These are phyloP conservation scores for Phytopythium aichiense DNA, from an alignment of 352 stramenopile genomes.

Conservation along the genomic window DNA sequence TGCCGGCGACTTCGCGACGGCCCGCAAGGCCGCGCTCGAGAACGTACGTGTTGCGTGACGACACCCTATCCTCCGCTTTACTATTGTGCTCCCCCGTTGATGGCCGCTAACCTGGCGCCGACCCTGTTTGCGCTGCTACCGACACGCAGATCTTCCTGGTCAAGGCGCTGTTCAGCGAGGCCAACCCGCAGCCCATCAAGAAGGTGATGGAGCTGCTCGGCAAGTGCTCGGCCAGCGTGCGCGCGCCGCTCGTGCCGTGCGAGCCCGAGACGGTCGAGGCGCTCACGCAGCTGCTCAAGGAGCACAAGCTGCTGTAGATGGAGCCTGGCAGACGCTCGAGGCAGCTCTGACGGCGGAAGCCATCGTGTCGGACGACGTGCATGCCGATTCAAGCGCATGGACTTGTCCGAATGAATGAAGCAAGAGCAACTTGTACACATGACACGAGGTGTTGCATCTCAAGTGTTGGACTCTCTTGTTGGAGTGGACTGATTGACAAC, in stretches of 20 bases:
- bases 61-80: not conserved
- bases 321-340: not conserved
- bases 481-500: not conserved
- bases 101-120: constrained; percentile 60
- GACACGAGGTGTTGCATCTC: not conserved
- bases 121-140: constrained; percentile 21
- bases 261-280: constrained; percentile 58
- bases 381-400: too few relatives aligned
- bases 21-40: constrained; percentile 79
- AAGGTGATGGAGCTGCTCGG: constrained; percentile 85
- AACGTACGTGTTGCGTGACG: constrained; percentile 47
- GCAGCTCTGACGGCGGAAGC: not conserved
- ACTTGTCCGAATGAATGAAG: not conserved
- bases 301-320: constrained; percentile 70
- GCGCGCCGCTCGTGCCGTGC: constrained; percentile 72
- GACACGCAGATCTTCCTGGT: constrained; percentile 76
- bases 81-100: not conserved
- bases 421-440: not conserved
- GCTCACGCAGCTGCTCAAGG: constrained; percentile 59
- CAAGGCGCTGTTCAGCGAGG: constrained; percentile 89
- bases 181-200: constrained; percentile 91
- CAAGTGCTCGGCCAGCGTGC: constrained; percentile 76
- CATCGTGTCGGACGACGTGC: too few relatives aligned
- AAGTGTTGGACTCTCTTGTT: not conserved
- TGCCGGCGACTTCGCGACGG: constrained; percentile 74